Evolutionary conservation across 495 filamentous ascomycete genomes (phyloP), one percentile per base, ranked within the genome.

Genomic region (Corynascus novoguineensis): DNA sequence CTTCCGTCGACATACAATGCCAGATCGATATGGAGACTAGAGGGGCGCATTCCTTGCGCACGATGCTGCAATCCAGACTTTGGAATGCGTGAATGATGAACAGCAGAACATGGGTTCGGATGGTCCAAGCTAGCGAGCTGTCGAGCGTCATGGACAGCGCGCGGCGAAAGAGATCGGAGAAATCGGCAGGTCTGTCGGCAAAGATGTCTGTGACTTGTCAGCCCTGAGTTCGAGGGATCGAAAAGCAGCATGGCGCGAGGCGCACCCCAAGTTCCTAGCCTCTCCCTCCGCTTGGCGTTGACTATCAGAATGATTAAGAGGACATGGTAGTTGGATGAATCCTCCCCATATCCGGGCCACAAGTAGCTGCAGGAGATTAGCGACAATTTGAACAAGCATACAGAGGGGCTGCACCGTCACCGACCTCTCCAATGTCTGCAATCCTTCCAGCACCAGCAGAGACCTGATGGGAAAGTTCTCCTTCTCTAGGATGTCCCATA

Each of bases 31-130:
- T 95, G 0, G 89, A 91, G 40, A 99, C 92, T 37, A 99, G 76
- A 11, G 93, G 89, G 40, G 91, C 95, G 72, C 92, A 97, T 75
- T 99, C 92, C 66, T 95, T 97, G 46, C 93, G 82, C 28, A 97
- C 87, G 48, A 96, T 78, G 21, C 78, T 80, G 71, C 86, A 95
- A 63, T 99, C 93, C 17, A 97, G 81, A 22, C 91, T 96, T 71
- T 96, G 91, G 69, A 96, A 97, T 51, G 92, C 89, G 61, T 84
- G 83, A 52, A 96, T 91, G 55, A 96, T 81, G 69, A 95, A 96
- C 14, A 84, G 86, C 4, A 97, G 72, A 27, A 97, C 80, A 22
- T 93, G 83, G 1, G 86, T 86, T 52, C 89, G 83, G 48, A 95
- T 81, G 11, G 75, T 79, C 31, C 81, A 77, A 4, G 86, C 77